Percentiles rank a stretch among this genome's conserved stretches.
These are phyloP conservation scores for Kazachstania psychrophila DNA, from an alignment of 805 yeast genomes.

Conservation along the genomic window DNA sequence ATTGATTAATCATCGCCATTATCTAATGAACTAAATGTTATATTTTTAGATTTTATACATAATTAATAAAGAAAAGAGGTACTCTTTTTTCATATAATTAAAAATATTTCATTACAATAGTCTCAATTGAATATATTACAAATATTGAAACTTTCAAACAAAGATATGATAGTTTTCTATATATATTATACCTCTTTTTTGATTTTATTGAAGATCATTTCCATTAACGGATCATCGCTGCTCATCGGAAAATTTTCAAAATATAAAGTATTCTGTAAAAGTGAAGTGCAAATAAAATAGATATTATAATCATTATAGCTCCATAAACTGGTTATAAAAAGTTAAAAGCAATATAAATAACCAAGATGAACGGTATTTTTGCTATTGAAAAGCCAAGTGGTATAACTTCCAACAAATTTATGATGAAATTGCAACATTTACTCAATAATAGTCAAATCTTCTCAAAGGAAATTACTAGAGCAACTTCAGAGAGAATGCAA, in stretches of 20 bases:
- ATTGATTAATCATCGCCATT: neutral
- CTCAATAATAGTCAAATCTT: conserved; percentile 55
- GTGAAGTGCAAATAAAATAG: too few species aligned
- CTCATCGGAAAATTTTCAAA: neutral
- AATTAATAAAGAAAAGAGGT: too few species aligned
- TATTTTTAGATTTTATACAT: too few species aligned
- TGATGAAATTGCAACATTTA: conserved; percentile 53
- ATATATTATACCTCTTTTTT: too few species aligned
- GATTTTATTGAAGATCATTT: too few species aligned
- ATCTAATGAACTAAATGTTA: too few species aligned
- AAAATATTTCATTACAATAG: neutral
- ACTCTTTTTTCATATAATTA: neutral
- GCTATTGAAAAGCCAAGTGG: conserved; percentile 89
- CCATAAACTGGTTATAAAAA: too few species aligned
- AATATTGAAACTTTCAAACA: too few species aligned
- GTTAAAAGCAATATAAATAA: neutral
- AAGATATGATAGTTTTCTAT: too few species aligned
- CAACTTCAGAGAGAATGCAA: conserved; percentile 39
- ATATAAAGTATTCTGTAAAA: too few species aligned
- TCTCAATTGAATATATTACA: too few species aligned
- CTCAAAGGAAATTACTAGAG: conserved; percentile 41
- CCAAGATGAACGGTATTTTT: conserved; percentile 77
- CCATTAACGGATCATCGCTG: neutral
- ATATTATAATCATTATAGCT: too few species aligned
- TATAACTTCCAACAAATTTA: conserved; percentile 64